Base-by-base conservation (phyloP, 495 filamentous ascomycete species). In the Aspergillus diversus region DNA sequence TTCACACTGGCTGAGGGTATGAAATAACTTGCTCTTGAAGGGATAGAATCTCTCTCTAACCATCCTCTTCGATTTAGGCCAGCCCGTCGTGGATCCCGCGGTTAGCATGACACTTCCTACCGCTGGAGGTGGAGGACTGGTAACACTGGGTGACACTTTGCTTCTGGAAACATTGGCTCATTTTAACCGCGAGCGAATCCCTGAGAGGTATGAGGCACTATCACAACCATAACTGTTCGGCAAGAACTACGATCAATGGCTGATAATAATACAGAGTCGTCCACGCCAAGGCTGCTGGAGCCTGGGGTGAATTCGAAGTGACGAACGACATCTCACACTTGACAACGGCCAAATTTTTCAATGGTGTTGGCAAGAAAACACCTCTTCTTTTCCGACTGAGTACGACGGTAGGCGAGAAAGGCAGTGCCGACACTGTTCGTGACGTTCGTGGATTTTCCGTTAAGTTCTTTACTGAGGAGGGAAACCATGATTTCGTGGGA, bases 401-500 rank as follows among this genome's bases (percentile, higher is more conserved):
- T 0, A 91, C 88, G 4, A 86, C 89, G 7, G 87, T 81, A 31
- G 80, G 81, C 32, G 88, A 89, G 70, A 80, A 84, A 63, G 89
- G 88, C 15, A 88, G 84, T 33, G 73, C 88, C 33, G 89, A 91
- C 58, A 86, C 83, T 2, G 80, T 84, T 1, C 81, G 89, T 7
- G 88, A 91, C 75, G 84, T 88, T 9, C 78, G 86, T 60, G 89
- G 89, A 5, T 90, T 86, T 68, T 80, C 85, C 11, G 75, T 90
- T 74, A 91, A 91, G 79, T 86, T 93, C 73, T 92, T 90, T 70
- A 93, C 91, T 2, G 80, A 90, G 33, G 89, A 95, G 66, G 90
- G 90, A 9, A 92, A 92, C 70, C 87, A 86, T 70, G 90, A 93
- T 63, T 72, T 69, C 63, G 77, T 79, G 17, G 69, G 71, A 17